A percentile compares a stretch with the other conserved stretches of the same genome.
phyloP scores from a whole-genome alignment of 768 basidiomycete genomes.

The Kwoniella sp. region DNA sequence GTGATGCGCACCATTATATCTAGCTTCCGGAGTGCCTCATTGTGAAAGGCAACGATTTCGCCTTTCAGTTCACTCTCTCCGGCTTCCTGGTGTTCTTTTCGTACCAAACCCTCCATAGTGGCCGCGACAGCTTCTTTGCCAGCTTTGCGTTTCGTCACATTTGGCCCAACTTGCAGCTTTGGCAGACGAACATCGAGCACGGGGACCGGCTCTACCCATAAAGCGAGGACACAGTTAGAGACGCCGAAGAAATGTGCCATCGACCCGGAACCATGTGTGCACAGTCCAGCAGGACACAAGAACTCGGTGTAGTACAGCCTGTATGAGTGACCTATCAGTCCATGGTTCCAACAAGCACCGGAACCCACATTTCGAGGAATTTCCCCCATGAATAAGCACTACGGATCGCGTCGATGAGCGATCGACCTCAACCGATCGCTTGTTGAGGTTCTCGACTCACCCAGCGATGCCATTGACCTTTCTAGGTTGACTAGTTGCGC shows the following conservation, averaged over 20 bases:
- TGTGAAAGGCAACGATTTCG: too few relatives aligned
- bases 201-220: conserved; percentile 6
- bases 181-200: conserved; percentile 36
- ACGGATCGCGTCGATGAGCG: not conserved
- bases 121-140: conserved; percentile 20
- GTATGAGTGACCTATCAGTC: not conserved
- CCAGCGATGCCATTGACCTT: not conserved
- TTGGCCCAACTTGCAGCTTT: conserved; percentile 42
- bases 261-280: conserved; percentile 12
- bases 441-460: conserved; percentile 2
- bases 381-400: conserved; percentile 35
- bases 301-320: conserved; percentile 24
- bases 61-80: too few relatives aligned
- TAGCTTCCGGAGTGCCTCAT: conserved; percentile 1
- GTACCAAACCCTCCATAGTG: conserved; percentile 16
- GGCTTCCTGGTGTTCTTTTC: not conserved
- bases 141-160: conserved; percentile 33
- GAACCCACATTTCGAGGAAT: conserved; percentile 34
- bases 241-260: conserved; percentile 2
- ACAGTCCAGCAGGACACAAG: conserved; percentile 14
- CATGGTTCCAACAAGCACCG: not conserved
- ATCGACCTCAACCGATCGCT: too few relatives aligned
- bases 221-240: not conserved
- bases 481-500: conserved; percentile 2
- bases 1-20: too few relatives aligned